phyloP scores from a whole-genome alignment of 1,284 basidiomycete genomes.

The Ganoderma resinaceum region DNA sequence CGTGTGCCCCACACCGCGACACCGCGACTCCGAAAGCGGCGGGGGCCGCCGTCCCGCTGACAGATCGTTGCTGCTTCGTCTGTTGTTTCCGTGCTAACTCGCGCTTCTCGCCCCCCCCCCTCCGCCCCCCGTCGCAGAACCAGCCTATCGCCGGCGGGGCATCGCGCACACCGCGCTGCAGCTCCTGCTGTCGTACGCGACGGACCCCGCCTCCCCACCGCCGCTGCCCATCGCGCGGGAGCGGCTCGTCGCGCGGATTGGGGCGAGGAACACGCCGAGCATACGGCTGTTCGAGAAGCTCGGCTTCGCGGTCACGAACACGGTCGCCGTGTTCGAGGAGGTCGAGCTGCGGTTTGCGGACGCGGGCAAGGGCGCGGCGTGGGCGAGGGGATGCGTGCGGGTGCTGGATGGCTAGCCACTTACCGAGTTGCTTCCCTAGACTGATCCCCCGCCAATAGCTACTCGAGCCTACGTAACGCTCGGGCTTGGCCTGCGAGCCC shows the following conservation, averaged over 20 bases:
- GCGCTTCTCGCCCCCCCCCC: background rate
- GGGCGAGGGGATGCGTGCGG: constrained; percentile 20
- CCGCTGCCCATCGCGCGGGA: constrained; percentile 47
- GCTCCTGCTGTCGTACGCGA: constrained; percentile 71
- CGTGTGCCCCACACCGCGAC: no score
- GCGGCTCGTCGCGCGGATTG: constrained; percentile 62
- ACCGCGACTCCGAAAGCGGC: background rate
- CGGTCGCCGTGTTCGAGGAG: constrained; percentile 77
- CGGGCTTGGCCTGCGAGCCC: background rate
- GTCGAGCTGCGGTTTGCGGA: constrained; percentile 64
- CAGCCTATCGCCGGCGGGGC: constrained; percentile 67
- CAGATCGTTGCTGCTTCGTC: no score
- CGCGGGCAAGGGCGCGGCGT: constrained; percentile 14
- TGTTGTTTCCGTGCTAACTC: no score
- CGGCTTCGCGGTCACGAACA: constrained; percentile 70
- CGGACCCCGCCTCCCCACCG: constrained; percentile 38
- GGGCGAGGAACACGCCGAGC: constrained; percentile 57
- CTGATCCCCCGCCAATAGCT: no score
- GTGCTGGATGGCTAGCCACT: constrained; percentile 6
- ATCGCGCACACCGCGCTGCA: constrained; percentile 70
- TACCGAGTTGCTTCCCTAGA: background rate
- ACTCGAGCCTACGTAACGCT: background rate
- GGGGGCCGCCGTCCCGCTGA: background rate
- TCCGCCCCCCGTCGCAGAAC: no score
- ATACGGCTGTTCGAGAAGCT: constrained; percentile 71